Percentiles rank a stretch among this genome's conserved stretches.
Conservation (phyloP, 352 stramenopile genomes). For the Phytophthora pluvialis region DNA sequence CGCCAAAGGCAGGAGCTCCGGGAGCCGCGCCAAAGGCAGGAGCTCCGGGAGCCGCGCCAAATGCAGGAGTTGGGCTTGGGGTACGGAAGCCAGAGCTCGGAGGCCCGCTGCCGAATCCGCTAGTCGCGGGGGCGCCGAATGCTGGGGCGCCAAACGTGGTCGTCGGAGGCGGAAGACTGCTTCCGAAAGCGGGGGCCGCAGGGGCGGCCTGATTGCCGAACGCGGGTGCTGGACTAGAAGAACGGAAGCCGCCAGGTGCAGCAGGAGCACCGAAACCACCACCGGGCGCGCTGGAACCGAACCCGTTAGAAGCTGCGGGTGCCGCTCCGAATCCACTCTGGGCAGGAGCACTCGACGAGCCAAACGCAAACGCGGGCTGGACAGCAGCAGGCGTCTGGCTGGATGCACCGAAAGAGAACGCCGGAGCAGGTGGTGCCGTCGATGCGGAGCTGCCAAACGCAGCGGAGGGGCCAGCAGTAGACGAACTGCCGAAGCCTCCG, state of each 20-base stretch:
- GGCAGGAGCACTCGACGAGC: slow-evolving; percentile 30
- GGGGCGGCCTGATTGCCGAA: slow-evolving; percentile 38
- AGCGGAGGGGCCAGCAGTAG: slow-evolving; percentile 31
- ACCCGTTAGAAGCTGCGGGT: slow-evolving; percentile 35
- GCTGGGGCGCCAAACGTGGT: slow-evolving; percentile 37
- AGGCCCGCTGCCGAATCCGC: slow-evolving; percentile 43
- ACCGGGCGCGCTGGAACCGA: slow-evolving; percentile 36
- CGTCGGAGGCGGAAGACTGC: slow-evolving; percentile 31
- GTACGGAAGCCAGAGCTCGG: slow-evolving; percentile 40
- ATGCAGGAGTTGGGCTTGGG: slow-evolving; percentile 36
- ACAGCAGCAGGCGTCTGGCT: slow-evolving; percentile 33
- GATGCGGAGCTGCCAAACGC: slow-evolving; percentile 43
- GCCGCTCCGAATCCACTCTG: slow-evolving; percentile 36
- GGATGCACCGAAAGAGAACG: slow-evolving; percentile 49
- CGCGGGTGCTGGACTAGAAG: slow-evolving; percentile 38
- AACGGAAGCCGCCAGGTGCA: slow-evolving; percentile 37
- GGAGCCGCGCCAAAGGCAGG: slow-evolving; percentile 29
- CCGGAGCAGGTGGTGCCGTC: slow-evolving; percentile 37
- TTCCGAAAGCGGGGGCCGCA: slow-evolving; percentile 36
- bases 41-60: slow-evolving; percentile 20
- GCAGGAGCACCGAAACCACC: slow-evolving; percentile 29
- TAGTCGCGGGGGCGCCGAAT: slow-evolving; percentile 35
- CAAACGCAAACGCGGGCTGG: slow-evolving; percentile 50
- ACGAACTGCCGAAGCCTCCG: slow-evolving; percentile 40
- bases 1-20: slow-evolving; percentile 23